phyloP scores from a whole-genome alignment of 192 early-diverging fungal genomes.

The Thamnidium elegans region DNA sequence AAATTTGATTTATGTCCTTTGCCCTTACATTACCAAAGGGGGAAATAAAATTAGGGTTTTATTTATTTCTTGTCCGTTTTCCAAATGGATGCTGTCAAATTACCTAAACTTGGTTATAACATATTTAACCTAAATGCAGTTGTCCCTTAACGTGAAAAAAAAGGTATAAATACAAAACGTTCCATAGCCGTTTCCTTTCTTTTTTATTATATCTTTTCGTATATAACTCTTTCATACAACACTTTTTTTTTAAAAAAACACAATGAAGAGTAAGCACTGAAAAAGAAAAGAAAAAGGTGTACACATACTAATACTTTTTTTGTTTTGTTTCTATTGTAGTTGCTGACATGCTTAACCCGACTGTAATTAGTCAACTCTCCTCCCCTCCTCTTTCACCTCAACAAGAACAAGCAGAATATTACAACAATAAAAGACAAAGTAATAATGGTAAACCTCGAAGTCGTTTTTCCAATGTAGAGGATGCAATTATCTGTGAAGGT shows the following conservation, averaged over 20 bases:
- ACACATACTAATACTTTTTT: neutral
- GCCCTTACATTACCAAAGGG: slow-evolving; percentile 17
- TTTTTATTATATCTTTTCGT: neutral
- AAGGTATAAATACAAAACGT: no score
- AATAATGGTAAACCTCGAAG: slow-evolving; percentile 29
- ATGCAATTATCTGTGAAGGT: slow-evolving; percentile 35
- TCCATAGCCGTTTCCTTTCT: neutral
- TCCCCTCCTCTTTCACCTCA: slow-evolving; percentile 13
- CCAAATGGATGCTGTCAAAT: slow-evolving; percentile 16
- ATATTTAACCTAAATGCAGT: slow-evolving; percentile 7
- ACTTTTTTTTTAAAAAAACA: neutral
- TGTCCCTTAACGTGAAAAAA: no score
- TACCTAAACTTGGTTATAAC: slow-evolving; percentile 16
- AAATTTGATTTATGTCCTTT: neutral
- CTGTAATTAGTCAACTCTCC: neutral
- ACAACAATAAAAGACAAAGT: neutral
- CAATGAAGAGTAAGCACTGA: slow-evolving; percentile 17
- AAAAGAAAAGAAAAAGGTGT: neutral
- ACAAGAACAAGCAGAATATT: neutral
- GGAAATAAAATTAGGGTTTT: neutral
- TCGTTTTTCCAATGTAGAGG: slow-evolving; percentile 34
- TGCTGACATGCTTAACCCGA: slow-evolving; percentile 24
- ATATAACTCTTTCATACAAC: neutral
- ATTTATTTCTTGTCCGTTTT: slow-evolving; percentile 12
- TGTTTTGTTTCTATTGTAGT: slow-evolving; percentile 15